Evolutionary conservation across 768 basidiomycete species (phyloP).

Genomic region (Serendipita sp.): DNA sequence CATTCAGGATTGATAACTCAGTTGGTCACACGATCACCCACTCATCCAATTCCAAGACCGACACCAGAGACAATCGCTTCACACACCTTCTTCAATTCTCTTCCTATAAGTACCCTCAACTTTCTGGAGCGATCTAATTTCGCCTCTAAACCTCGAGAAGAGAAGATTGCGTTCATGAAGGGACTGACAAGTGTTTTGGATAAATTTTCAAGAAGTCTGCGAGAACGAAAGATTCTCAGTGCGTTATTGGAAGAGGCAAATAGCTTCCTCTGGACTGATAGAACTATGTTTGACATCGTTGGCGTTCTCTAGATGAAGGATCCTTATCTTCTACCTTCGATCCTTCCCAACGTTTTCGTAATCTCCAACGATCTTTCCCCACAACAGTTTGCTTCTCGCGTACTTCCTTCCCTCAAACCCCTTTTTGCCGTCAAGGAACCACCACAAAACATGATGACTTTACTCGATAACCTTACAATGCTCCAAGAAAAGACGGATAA

Average conservation of each 20-base stretch:
- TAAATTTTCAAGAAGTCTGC: slow-evolving; percentile 74
- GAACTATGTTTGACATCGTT: background rate
- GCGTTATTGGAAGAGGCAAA: slow-evolving; percentile 85
- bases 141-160: slow-evolving; percentile 82
- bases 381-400: slow-evolving; percentile 60
- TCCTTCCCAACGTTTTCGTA: slow-evolving; percentile 86
- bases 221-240: slow-evolving; percentile 77
- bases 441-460: slow-evolving; percentile 89
- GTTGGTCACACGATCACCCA: slow-evolving; percentile 47
- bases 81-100: slow-evolving; percentile 83
- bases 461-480: slow-evolving; percentile 76
- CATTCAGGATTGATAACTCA: slow-evolving; percentile 47
- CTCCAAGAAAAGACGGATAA: slow-evolving; percentile 84
- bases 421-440: slow-evolving; percentile 85
- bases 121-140: slow-evolving; percentile 94
- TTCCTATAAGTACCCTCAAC: slow-evolving; percentile 89
- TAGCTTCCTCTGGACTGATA: slow-evolving; percentile 6
- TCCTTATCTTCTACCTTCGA: slow-evolving; percentile 77
- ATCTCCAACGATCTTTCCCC: slow-evolving; percentile 68
- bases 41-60: slow-evolving; percentile 49
- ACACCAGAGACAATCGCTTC: slow-evolving; percentile 66
- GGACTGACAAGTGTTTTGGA: slow-evolving; percentile 67
- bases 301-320: slow-evolving; percentile 65
- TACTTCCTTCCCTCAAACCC: slow-evolving; percentile 78
- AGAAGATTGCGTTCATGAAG: slow-evolving; percentile 93